Evolutionary conservation across 2,329 filamentous ascomycete genomes (phyloP), one percentile per base, ranked within the genome.

Genomic region (Fonsecaea monophora): DNA sequence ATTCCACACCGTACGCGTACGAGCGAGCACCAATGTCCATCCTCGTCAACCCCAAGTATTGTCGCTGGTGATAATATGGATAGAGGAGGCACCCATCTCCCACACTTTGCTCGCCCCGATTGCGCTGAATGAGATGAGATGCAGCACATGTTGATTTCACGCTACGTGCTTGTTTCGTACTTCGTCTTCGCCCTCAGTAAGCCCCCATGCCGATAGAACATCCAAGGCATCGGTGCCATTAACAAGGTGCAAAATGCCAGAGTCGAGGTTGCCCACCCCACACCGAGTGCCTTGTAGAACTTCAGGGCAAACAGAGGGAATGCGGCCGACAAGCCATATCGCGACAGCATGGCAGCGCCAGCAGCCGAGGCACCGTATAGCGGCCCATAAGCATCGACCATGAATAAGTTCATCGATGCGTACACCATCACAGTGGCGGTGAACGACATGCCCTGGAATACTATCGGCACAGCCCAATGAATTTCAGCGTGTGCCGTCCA

Each of bases 401-500:
- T 79, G 72, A 78, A 81, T 34, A 78, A 69, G 50, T 78, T 78
- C 18, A 72, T 71, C 0, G 77, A 74, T 2, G 76, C 75, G 60
- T 80, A 81, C 13, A 78, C 71, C 1, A 76, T 68, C 9, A 77
- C 70, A 25, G 72, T 73, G 0, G 71, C 71, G 1, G 77, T 65
- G 13, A 76, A 71, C 0, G 73, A 70, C 5, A 74, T 34, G 0
- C 74, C 73, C 45, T 76, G 74, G 8, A 71, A 74, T 3, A 75
- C 37, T 18, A 77, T 74, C 0, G 74, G 74, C 18, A 72, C 68
- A 12, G 77, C 75, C 74, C 74, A 77, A 25, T 73, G 64, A 83
- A 74, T 65, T 2, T 59, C 54, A 0, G 68, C 55, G 1, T 65
- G 64, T 1, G 74, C 87, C 4, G 87, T 86, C 89, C 89, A 91